Conservation (phyloP, 2,329 filamentous ascomycete genomes). For the Pestalotiopsis sp. region DNA sequence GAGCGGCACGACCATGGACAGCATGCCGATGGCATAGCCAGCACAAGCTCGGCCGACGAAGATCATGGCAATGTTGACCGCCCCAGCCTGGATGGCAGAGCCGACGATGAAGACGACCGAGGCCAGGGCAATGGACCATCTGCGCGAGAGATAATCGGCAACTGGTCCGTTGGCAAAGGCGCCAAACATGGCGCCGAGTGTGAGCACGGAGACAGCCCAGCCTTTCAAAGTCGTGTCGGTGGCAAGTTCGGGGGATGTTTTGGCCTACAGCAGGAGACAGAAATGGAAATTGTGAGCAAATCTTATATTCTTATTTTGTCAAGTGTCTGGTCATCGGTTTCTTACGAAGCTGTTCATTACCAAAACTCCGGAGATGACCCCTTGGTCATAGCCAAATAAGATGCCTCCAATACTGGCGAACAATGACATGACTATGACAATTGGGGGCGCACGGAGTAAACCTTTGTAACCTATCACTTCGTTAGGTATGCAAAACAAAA, state of each 20-base stretch:
- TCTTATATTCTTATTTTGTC: neutral
- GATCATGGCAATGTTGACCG: conserved; percentile 38
- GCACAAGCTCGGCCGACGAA: conserved; percentile 43
- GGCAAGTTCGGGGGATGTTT: conserved; percentile 33
- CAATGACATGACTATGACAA: neutral
- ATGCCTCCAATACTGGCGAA: conserved; percentile 34
- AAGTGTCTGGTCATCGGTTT: conserved; percentile 27
- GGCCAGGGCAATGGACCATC: conserved; percentile 35
- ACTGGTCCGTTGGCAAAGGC: conserved; percentile 43
- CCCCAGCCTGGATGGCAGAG: conserved; percentile 33
- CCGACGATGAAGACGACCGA: conserved; percentile 22
- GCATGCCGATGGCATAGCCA: conserved; percentile 43
- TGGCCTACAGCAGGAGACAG: conserved; percentile 21
- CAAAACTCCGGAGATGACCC: conserved; percentile 46
- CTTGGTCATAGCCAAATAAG: conserved; percentile 51
- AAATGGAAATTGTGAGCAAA: neutral
- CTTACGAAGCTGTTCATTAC: conserved; percentile 45
- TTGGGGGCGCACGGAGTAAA: neutral
- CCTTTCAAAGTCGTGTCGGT: conserved; percentile 47
- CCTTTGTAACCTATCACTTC: neutral
- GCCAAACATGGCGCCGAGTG: conserved; percentile 49
- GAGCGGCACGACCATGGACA: conserved; percentile 32
- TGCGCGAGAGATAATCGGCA: conserved; percentile 34
- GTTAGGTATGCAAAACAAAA: neutral
- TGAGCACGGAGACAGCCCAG: conserved; percentile 52